Percentiles rank a stretch among this genome's conserved stretches.
These are phyloP conservation scores for Ophiostoma piceae DNA, from an alignment of 2,329 filamentous ascomycete species.

Conservation along the genomic window DNA sequence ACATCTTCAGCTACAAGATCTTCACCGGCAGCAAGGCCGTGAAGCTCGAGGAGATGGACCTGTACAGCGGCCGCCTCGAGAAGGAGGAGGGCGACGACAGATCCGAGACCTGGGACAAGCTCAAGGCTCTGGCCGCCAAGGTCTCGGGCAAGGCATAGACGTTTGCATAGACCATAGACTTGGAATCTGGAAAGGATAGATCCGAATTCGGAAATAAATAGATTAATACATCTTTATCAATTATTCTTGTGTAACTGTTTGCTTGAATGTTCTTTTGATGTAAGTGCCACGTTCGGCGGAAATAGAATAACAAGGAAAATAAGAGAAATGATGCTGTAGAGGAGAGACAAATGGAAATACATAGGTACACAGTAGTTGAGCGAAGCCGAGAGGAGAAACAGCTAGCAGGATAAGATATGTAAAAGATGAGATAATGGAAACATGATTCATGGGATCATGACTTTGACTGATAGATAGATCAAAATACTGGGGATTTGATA, in stretches of 20 bases:
- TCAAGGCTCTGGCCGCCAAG: slow-evolving; percentile 6
- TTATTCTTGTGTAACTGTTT: background rate
- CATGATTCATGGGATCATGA: background rate
- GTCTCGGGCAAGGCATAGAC: background rate
- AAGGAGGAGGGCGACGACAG: slow-evolving; percentile 13
- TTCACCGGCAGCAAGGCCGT: slow-evolving; percentile 15
- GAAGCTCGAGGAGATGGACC: slow-evolving; percentile 17
- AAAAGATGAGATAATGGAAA: background rate
- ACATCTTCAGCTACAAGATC: slow-evolving; percentile 14
- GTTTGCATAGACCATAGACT: background rate
- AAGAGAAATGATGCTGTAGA: background rate
- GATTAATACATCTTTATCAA: background rate
- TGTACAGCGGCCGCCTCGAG: slow-evolving; percentile 12
- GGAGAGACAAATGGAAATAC: background rate
- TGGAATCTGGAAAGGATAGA: background rate
- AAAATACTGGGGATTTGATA: background rate
- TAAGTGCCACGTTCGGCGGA: background rate
- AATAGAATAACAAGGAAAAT: background rate
- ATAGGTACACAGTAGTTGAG: background rate
- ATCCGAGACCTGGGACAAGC: slow-evolving; percentile 11
- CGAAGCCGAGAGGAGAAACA: background rate
- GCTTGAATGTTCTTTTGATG: background rate
- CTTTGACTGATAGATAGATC: background rate
- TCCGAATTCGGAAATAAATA: background rate
- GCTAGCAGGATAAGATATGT: background rate